These are phyloP conservation scores for Panicum hallii DNA, from an alignment of 202 grass and related monocot genomes.

Conservation along the genomic window DNA sequence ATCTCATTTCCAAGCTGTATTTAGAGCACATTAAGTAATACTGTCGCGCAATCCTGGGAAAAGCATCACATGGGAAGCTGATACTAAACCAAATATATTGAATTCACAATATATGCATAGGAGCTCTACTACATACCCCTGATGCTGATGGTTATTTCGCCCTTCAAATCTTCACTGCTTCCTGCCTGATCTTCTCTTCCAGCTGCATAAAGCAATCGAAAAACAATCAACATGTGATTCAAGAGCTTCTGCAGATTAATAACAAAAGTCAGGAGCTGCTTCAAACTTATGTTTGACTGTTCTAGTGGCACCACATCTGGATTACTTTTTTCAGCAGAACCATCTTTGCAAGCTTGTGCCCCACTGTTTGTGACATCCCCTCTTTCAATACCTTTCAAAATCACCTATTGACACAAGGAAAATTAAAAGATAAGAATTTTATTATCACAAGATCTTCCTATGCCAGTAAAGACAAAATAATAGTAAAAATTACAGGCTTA, in stretches of 20 bases:
- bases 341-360: conserved; percentile 71
- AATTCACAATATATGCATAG: conserved; percentile 29
- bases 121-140: conserved; percentile 33
- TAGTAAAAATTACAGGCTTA: conserved; percentile 46
- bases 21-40: neutral
- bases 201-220: conserved; percentile 33
- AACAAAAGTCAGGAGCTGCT: conserved; percentile 15
- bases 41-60: neutral
- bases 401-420: conserved; percentile 49
- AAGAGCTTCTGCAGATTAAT: conserved; percentile 20
- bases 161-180: conserved; percentile 52
- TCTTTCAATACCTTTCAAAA: conserved; percentile 96
- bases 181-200: conserved; percentile 54
- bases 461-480: conserved; percentile 36
- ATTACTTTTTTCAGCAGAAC: conserved; percentile 62
- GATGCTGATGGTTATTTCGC: conserved; percentile 37
- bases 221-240: conserved; percentile 13
- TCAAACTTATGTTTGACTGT: conserved; percentile 68
- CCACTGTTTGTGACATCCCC: conserved; percentile 75
- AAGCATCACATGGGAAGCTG: neutral
- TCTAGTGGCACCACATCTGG: conserved; percentile 42
- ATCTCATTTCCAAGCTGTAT: conserved; percentile 11
- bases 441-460: conserved; percentile 2
- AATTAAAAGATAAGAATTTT: conserved; percentile 40
- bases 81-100: conserved; percentile 35